Conservation (phyloP, 768 basidiomycete species). For the Cantharellus anzutake region DNA sequence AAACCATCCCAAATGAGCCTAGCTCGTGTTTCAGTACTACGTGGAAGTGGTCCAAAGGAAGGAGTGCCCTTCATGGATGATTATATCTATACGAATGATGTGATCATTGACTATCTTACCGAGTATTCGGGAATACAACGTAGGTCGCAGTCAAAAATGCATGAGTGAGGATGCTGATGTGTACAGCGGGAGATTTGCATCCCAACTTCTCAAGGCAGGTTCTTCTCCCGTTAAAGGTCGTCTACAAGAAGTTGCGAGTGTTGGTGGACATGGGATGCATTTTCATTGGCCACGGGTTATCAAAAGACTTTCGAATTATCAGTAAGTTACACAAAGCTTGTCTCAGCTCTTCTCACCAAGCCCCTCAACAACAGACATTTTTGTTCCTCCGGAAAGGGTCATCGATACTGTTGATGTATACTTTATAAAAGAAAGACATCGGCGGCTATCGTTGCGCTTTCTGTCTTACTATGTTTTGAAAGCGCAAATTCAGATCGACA, state of each 20-base stretch:
- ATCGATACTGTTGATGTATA: slow-evolving; percentile 98
- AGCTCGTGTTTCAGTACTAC: slow-evolving; percentile 83
- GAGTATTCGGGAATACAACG: slow-evolving; percentile 94
- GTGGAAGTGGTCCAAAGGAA: slow-evolving; percentile 63
- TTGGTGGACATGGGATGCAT: slow-evolving; percentile 90
- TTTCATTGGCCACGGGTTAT: slow-evolving; percentile 92
- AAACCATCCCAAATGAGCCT: slow-evolving; percentile 82
- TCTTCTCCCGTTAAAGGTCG: slow-evolving; percentile 88
- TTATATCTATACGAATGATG: slow-evolving; percentile 90
- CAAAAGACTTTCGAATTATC: slow-evolving; percentile 96
- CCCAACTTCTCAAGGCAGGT: slow-evolving; percentile 68
- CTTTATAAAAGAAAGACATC: slow-evolving; percentile 59
- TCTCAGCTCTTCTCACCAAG: neutral
- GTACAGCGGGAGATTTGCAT: slow-evolving; percentile 78
- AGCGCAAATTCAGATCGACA: slow-evolving; percentile 82
- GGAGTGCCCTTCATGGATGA: slow-evolving; percentile 94
- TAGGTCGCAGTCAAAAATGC: slow-evolving; percentile 21
- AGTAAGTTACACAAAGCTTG: slow-evolving; percentile 33
- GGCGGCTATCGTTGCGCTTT: slow-evolving; percentile 81
- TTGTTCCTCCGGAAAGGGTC: slow-evolving; percentile 86
- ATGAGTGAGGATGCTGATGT: neutral
- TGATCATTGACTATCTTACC: slow-evolving; percentile 89
- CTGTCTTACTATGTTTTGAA: slow-evolving; percentile 86
- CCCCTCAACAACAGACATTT: slow-evolving; percentile 45
- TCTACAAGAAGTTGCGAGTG: slow-evolving; percentile 89